Conservation (phyloP, 2,329 filamentous ascomycete species). For the Hysterium pulicare region DNA sequence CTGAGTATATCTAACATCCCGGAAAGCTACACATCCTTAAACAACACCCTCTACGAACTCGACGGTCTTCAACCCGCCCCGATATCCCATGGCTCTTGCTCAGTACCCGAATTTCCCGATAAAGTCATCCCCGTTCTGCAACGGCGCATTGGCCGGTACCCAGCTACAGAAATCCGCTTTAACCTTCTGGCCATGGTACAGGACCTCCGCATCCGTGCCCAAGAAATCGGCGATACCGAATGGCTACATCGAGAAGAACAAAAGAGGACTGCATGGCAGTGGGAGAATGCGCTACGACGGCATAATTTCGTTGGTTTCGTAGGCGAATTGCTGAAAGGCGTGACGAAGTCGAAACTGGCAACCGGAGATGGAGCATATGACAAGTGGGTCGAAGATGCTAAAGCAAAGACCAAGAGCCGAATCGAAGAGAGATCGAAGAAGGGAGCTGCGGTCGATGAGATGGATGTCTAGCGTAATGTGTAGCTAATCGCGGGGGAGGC, state of each 20-base stretch:
- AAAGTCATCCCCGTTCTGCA: slow-evolving; percentile 86
- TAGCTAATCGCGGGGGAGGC: no score
- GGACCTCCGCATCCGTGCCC: slow-evolving; percentile 73
- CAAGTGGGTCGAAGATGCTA: slow-evolving; percentile 68
- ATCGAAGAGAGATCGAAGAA: slow-evolving; percentile 45
- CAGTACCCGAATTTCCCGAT: slow-evolving; percentile 66
- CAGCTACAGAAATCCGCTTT: slow-evolving; percentile 84
- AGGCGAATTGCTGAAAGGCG: slow-evolving; percentile 82
- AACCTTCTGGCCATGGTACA: slow-evolving; percentile 91
- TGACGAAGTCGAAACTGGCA: slow-evolving; percentile 69
- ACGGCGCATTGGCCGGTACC: slow-evolving; percentile 79
- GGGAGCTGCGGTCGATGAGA: slow-evolving; percentile 10
- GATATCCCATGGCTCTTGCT: slow-evolving; percentile 79
- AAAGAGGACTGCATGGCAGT: slow-evolving; percentile 83
- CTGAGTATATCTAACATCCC: background rate
- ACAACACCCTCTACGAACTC: slow-evolving; percentile 82
- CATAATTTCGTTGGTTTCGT: slow-evolving; percentile 98
- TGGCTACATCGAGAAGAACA: slow-evolving; percentile 73
- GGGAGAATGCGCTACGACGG: slow-evolving; percentile 86
- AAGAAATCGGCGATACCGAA: slow-evolving; percentile 79
- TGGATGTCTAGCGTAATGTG: no score
- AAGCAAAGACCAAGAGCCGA: slow-evolving; percentile 54
- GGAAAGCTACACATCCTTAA: slow-evolving; percentile 67
- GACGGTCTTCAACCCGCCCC: slow-evolving; percentile 92
- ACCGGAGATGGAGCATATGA: slow-evolving; percentile 65